Base-by-base conservation (phyloP, 2,329 filamentous ascomycete species). In the Pseudocercospora crystallina region DNA sequence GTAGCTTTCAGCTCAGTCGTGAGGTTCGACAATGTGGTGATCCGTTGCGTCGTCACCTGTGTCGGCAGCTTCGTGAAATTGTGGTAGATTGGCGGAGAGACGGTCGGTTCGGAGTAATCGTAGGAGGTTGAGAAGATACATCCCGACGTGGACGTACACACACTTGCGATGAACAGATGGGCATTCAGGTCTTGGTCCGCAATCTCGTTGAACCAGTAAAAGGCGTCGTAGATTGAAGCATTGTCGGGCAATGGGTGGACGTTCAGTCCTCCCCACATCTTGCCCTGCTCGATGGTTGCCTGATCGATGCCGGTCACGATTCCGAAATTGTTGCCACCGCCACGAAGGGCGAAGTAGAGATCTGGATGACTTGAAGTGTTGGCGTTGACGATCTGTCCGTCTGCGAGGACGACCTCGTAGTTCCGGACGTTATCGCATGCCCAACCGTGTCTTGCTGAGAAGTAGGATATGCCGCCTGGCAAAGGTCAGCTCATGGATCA, bases 311-410 rank as follows among this genome's bases (percentile, higher is more conserved):
- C 47, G 1, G 62, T 67, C 11, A 66, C 63, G 12, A 65, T 49
- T 31, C 62, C 62, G 39, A 65, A 63, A 47, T 66, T 66, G 43
- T 63, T 63, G 13, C 56, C 48, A 26, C 63, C 61, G 10, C 63
- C 63, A 26, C 56, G 49, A 7, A 66, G 53, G 13, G 61, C 61
- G 5, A 34, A 53, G 38, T 49, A 66, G 11, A 66, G 59, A 35
- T 66, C 62, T 12, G 46, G 37, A 32, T 59, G 34, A 3, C 46
- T 42, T 1, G 39, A 34, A 5, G 49, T 46, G 43, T 61, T 63
- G 39, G 59, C 63, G 17, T 61, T 47, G 37, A 63, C 47, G 12
- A 64, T 57, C 3, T 32, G 17, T 12, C 61, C 59, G 34, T 55
- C 44, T 10, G 63, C 60, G 7, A 63, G 55, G 5, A 66, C 63